Percentiles rank a stretch among this genome's conserved stretches.
These are phyloP conservation scores for Hypomontagnella monticulosa DNA, from an alignment of 495 filamentous ascomycete genomes.

Conservation along the genomic window DNA sequence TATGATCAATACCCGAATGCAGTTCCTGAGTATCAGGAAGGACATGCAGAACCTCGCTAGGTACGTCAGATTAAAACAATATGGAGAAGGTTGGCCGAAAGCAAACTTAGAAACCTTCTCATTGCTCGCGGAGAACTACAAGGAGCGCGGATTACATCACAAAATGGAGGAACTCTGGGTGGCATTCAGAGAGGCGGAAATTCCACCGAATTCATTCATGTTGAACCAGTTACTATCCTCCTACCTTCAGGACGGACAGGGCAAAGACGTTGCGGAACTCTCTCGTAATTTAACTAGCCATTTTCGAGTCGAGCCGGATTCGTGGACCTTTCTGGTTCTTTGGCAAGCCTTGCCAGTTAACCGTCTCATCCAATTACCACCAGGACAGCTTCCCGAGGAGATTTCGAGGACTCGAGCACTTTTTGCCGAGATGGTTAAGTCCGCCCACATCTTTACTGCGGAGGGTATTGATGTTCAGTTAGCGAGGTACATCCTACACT, in stretches of 20 bases:
- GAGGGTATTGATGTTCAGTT: constrained; percentile 47
- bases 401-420: constrained; percentile 63
- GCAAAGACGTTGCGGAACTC: constrained; percentile 62
- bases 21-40: constrained; percentile 61
- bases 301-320: constrained; percentile 63
- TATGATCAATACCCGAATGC: constrained; percentile 75
- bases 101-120: constrained; percentile 82
- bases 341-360: constrained; percentile 63
- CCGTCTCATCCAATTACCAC: constrained; percentile 51
- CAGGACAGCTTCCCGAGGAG: constrained; percentile 56
- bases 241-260: constrained; percentile 62
- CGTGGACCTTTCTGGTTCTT: constrained; percentile 74
- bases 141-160: constrained; percentile 64
- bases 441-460: constrained; percentile 47
- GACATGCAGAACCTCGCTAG: constrained; percentile 40
- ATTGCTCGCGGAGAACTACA: constrained; percentile 76
- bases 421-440: constrained; percentile 69
- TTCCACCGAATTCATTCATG: constrained; percentile 73
- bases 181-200: constrained; percentile 65
- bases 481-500: constrained; percentile 55
- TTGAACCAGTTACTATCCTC: constrained; percentile 79
- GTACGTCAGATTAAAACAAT: constrained; percentile 49
- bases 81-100: constrained; percentile 42
- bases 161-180: constrained; percentile 67
- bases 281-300: constrained; percentile 57